Base-by-base conservation (phyloP, 805 yeast species). In the Sugiyamaella mastotermitis region DNA sequence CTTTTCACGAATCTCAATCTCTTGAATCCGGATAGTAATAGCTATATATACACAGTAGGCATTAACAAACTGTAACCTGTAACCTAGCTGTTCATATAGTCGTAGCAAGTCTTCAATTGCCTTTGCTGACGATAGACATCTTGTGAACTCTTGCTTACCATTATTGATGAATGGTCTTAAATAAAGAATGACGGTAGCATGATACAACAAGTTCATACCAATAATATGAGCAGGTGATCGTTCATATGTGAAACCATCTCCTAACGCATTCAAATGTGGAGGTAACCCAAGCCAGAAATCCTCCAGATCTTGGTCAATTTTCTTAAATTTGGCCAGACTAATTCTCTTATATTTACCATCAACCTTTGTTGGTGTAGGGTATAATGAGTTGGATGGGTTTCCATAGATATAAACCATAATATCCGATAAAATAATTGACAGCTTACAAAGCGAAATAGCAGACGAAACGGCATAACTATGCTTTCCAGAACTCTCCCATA, bases 341-440 rank as follows among this genome's bases (percentile, higher is more conserved):
- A 35, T 35, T 14, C 26, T n/a, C 18, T 35, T 35, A 18, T 20
- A 35, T 13, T 27, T 25, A 7, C 28, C 28, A 17, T 35, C 38
- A n/a, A n/a, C n/a, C n/a, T n/a, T n/a, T n/a, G n/a, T n/a, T n/a
- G n/a, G n/a, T n/a, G n/a, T n/a, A 19, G 19, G 34, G 9, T 31
- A 23, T 5, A 35, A 24, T 13, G 30, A 21, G 17, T 35, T 35
- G 3, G 23, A 19, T 11, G 38, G 38, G 20, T 35, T 35, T 10
- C 32, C 31, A 35, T 35, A 35, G 4, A 35, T 26, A 25, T 21
- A 23, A 4, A 35, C 38, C 38, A 35, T 35, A n/a, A 35, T 35
- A 25, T 35, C 38, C 5, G 38, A 27, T 17, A 35, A 5, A 8
- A 35, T 35, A 31, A 35, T 35, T 5, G 35, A 35, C 17, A 35